phyloP scores from a whole-genome alignment of 1,284 basidiomycete genomes.

The Meripilus lineatus region DNA sequence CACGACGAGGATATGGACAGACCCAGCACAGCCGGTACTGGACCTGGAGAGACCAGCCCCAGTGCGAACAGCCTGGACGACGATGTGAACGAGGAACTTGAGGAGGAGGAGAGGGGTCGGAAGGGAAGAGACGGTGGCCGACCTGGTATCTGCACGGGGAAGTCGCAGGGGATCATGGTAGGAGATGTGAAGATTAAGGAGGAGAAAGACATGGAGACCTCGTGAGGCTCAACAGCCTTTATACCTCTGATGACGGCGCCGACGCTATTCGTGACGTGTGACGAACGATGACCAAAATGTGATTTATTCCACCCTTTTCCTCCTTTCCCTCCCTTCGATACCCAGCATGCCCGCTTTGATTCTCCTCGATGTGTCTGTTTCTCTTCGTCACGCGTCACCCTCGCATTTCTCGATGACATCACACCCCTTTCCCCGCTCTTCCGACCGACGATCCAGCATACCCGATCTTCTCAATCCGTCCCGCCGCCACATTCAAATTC shows the following conservation, averaged over 20 bases:
- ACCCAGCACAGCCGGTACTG: slow-evolving; percentile 20
- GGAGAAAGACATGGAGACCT: slow-evolving; percentile 25
- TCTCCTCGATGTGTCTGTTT: too few relatives aligned
- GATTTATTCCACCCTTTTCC: not conserved
- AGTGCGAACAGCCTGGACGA: slow-evolving; percentile 17
- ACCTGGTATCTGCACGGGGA: slow-evolving; percentile 16
- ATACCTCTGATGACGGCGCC: too few relatives aligned
- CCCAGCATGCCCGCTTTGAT: not conserved
- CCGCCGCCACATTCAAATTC: too few relatives aligned
- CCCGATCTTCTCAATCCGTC: too few relatives aligned
- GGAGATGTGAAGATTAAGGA: slow-evolving; percentile 27
- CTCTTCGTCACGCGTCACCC: too few relatives aligned
- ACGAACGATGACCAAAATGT: too few relatives aligned
- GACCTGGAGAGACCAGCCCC: slow-evolving; percentile 17
- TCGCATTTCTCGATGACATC: too few relatives aligned
- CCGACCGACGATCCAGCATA: too few relatives aligned
- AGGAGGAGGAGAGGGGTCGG: slow-evolving; percentile 24
- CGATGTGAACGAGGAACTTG: slow-evolving; percentile 15
- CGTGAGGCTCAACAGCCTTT: slow-evolving; percentile 11
- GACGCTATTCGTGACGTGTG: too few relatives aligned
- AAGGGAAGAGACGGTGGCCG: slow-evolving; percentile 23
- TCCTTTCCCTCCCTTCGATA: too few relatives aligned
- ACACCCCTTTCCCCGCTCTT: too few relatives aligned
- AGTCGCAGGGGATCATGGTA: slow-evolving; percentile 19
- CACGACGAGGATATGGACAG: slow-evolving; percentile 24